Percentiles rank a stretch among this genome's conserved stretches.
Evolutionary conservation across 805 yeast genomes (phyloP).

Genomic region (Kluyveromyces aestuarii): DNA sequence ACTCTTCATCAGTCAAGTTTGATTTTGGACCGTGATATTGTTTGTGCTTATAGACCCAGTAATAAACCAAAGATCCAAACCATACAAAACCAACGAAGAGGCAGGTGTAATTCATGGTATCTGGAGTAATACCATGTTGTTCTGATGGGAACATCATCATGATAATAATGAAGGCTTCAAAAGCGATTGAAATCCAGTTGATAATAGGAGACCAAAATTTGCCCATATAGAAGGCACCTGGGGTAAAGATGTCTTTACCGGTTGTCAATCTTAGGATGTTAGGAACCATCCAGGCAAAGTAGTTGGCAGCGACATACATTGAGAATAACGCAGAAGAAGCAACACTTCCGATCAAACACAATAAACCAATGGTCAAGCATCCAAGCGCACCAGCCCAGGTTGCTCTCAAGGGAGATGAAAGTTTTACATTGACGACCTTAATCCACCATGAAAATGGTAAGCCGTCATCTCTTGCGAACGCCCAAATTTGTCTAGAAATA

Average conservation of each 20-base stretch:
- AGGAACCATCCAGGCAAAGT: conserved; percentile 32
- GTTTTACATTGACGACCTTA: conserved; percentile 43
- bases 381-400: conserved; percentile 32
- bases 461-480: conserved; percentile 67
- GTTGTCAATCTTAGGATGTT: conserved; percentile 28
- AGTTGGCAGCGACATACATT: conserved; percentile 31
- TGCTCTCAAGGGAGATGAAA: conserved; percentile 55
- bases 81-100: conserved; percentile 52
- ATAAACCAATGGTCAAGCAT: conserved; percentile 29
- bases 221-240: conserved; percentile 59
- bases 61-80: conserved; percentile 43
- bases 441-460: conserved; percentile 48
- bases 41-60: conserved; percentile 39
- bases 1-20: conserved; percentile 15
- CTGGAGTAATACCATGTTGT: conserved; percentile 19
- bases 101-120: conserved; percentile 57
- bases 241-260: conserved; percentile 40
- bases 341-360: conserved; percentile 30
- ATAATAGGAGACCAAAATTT: conserved; percentile 33
- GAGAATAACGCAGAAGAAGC: conserved; percentile 36
- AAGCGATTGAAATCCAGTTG: conserved; percentile 37
- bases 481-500: conserved; percentile 60
- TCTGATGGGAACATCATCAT: conserved; percentile 51
- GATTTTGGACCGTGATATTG: conserved; percentile 44
- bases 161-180: conserved; percentile 42